phyloP scores from a whole-genome alignment of 768 basidiomycete species.

The Cubamyces sp. region DNA sequence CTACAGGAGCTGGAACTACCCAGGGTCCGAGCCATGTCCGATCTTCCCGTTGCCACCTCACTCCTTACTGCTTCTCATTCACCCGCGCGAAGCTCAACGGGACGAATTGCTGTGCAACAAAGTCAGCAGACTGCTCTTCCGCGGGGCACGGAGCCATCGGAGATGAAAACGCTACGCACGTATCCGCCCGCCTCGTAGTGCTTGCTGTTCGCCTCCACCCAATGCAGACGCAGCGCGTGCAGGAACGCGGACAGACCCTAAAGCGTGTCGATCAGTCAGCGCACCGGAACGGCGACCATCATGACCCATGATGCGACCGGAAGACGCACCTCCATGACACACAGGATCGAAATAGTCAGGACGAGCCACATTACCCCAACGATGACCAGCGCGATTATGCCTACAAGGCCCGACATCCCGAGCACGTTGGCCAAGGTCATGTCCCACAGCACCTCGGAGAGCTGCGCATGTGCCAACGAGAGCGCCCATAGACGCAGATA shows the following conservation, averaged over 20 bases:
- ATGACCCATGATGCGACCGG: constrained; percentile 22
- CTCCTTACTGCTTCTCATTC: constrained; percentile 40
- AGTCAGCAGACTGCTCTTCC: constrained; percentile 34
- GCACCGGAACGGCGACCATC: constrained; percentile 16
- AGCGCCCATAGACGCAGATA: constrained; percentile 96
- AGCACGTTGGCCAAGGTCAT: constrained; percentile 79
- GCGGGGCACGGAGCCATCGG: constrained; percentile 29
- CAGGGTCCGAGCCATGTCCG: constrained; percentile 14
- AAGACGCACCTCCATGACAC: constrained; percentile 89
- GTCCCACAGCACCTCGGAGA: constrained; percentile 90
- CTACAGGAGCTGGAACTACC: constrained; percentile 15
- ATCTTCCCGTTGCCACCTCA: constrained; percentile 24
- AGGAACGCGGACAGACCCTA: constrained; percentile 94
- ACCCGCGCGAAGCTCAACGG: constrained; percentile 52
- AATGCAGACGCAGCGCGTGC: constrained; percentile 94
- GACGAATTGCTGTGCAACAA: constrained; percentile 46
- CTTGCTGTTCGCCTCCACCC: constrained; percentile 98
- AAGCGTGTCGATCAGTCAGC: constrained; percentile 27
- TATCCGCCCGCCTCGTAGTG: constrained; percentile 90
- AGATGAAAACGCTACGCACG: constrained; percentile 53
- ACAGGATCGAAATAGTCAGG: constrained; percentile 77
- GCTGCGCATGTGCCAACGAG: constrained; percentile 95
- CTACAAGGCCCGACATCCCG: constrained; percentile 67
- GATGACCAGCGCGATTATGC: constrained; percentile 47
- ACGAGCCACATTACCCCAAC: constrained; percentile 76